phyloP scores from a whole-genome alignment of 805 yeast species.

The Nakazawaea anatomiae region DNA sequence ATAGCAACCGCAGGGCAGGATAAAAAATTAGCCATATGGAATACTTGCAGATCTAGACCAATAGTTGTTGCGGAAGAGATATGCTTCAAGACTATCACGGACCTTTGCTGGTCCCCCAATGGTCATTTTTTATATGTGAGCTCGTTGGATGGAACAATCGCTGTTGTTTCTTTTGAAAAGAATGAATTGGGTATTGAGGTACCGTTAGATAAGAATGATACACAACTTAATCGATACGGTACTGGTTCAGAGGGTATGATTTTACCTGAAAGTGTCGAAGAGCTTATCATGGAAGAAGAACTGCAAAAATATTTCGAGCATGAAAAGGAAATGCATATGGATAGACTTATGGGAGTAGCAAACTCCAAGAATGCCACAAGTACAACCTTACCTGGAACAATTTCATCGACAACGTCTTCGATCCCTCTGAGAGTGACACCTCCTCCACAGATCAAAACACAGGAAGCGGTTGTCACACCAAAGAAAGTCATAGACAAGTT shows the following conservation, averaged over 20 bases:
- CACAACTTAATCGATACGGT: conserved; percentile 77
- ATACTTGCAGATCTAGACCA: conserved; percentile 71
- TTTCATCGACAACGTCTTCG: neutral
- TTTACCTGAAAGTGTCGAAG: conserved; percentile 83
- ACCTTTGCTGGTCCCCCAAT: conserved; percentile 81
- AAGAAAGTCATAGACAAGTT: conserved; percentile 6
- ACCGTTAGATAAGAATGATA: conserved; percentile 60
- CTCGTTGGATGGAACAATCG: conserved; percentile 80
- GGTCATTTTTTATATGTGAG: conserved; percentile 71
- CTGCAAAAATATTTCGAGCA: conserved; percentile 33
- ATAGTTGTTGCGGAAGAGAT: conserved; percentile 75
- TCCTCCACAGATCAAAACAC: neutral
- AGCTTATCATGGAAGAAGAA: conserved; percentile 64
- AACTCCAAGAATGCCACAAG: neutral
- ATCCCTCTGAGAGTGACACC: neutral
- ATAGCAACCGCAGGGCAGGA: conserved; percentile 98
- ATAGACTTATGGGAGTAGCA: conserved; percentile 30
- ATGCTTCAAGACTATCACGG: conserved; percentile 75
- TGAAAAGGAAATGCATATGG: conserved; percentile 29
- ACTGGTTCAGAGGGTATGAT: conserved; percentile 79
- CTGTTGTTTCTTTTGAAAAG: conserved; percentile 56
- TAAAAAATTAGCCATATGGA: conserved; percentile 83
- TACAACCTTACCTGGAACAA: neutral
- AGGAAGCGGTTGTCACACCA: conserved; percentile 19
- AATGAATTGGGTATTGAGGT: conserved; percentile 56